These are phyloP conservation scores for Fraxinus excelsior DNA, from an alignment of 257 asterid species.

Conservation along the genomic window DNA sequence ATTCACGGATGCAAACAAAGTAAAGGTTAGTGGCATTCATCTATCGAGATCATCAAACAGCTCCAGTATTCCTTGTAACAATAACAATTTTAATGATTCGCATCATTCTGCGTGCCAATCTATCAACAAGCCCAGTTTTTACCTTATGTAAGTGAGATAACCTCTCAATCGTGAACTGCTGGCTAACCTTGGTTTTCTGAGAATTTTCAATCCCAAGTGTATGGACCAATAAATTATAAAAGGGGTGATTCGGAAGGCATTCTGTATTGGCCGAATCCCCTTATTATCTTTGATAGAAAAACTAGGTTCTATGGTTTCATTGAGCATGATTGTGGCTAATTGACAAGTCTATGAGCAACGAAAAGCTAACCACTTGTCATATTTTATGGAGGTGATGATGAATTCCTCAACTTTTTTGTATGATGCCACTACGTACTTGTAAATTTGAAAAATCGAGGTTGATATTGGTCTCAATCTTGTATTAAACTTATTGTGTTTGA, in stretches of 20 bases:
- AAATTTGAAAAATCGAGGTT: not conserved
- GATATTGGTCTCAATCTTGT: not conserved
- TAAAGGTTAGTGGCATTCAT: constrained; percentile 53
- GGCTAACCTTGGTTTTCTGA: not conserved
- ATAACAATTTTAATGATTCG: not conserved
- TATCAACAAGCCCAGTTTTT: not conserved
- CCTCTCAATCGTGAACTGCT: no score
- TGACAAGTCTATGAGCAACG: not conserved
- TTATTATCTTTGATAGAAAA: not conserved
- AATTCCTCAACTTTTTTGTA: not conserved
- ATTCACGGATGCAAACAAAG: constrained; percentile 62
- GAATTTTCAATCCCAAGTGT: no score
- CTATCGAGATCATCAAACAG: constrained; percentile 7
- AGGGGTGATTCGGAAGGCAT: not conserved
- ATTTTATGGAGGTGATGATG: not conserved
- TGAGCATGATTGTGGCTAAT: not conserved
- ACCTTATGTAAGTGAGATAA: no score
- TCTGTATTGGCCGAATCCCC: not conserved
- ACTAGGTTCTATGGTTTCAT: not conserved
- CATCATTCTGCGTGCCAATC: not conserved
- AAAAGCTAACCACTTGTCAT: not conserved
- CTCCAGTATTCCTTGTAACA: not conserved
- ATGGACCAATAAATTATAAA: not conserved
- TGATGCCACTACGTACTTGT: not conserved
- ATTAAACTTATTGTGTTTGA: not conserved